A percentile compares a stretch with the other conserved stretches of the same genome.
Evolutionary conservation across 2,329 filamentous ascomycete genomes (phyloP).

Genomic region (Penicillium sp.): DNA sequence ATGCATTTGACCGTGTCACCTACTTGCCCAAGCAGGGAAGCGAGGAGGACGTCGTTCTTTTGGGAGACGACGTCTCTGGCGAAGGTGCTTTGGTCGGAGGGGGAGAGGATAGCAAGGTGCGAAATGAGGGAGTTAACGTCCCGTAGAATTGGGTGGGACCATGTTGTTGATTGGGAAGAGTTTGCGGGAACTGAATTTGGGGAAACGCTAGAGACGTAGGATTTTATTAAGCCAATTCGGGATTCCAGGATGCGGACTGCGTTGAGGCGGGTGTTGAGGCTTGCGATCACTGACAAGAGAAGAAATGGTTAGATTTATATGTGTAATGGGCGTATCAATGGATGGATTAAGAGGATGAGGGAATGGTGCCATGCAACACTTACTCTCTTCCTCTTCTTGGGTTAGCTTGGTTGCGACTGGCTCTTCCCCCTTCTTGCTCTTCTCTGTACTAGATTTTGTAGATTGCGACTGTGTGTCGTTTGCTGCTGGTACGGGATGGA

Average conservation of each 20-base stretch:
- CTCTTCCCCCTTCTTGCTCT: background rate
- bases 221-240: slow-evolving; percentile 68
- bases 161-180: slow-evolving; percentile 55
- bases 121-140: slow-evolving; percentile 84
- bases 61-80: slow-evolving; percentile 72
- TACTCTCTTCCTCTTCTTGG: slow-evolving; percentile 65
- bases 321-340: slow-evolving; percentile 4
- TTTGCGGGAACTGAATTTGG: slow-evolving; percentile 59
- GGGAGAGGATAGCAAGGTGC: slow-evolving; percentile 77
- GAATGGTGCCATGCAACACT: slow-evolving; percentile 16
- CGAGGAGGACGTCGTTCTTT: slow-evolving; percentile 78
- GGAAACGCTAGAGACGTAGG: slow-evolving; percentile 76
- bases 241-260: slow-evolving; percentile 90
- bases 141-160: slow-evolving; percentile 73
- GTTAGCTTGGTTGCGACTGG: slow-evolving; percentile 41
- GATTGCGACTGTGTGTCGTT: slow-evolving; percentile 12
- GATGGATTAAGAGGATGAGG: slow-evolving; percentile 7
- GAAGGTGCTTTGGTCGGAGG: slow-evolving; percentile 66
- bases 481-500: slow-evolving; percentile 23
- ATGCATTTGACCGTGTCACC: slow-evolving; percentile 71
- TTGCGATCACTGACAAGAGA: slow-evolving; percentile 55
- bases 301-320: background rate
- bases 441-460: background rate
- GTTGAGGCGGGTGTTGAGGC: slow-evolving; percentile 82
- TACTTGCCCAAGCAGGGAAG: slow-evolving; percentile 73